phyloP scores from a whole-genome alignment of 1,284 basidiomycete species.

The Coniferiporia weirii region DNA sequence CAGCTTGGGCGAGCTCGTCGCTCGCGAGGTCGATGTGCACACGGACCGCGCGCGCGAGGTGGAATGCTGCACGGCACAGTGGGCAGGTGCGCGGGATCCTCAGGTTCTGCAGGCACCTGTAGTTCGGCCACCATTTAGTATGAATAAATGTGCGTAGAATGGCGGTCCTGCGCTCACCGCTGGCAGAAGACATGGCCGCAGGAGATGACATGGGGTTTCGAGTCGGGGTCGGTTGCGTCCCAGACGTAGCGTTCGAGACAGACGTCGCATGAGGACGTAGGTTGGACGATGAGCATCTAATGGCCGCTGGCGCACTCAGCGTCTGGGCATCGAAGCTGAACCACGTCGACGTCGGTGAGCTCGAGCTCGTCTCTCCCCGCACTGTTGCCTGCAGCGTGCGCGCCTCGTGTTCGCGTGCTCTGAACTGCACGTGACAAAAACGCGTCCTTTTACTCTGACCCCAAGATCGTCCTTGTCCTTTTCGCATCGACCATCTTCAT shows the following conservation, averaged over 20 bases:
- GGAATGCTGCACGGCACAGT: constrained; percentile 11
- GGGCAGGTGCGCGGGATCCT: constrained; percentile 13
- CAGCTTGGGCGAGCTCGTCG: background rate
- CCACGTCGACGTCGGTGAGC: background rate
- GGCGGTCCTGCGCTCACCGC: background rate
- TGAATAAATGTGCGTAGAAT: background rate
- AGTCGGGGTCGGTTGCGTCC: constrained; percentile 25
- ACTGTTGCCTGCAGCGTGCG: background rate
- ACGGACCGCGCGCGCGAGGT: constrained; percentile 8
- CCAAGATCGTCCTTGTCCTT: too few species aligned
- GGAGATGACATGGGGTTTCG: constrained; percentile 35
- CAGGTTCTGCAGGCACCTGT: constrained; percentile 15
- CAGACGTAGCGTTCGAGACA: constrained; percentile 39
- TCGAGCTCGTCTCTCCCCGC: background rate
- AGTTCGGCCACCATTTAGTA: background rate
- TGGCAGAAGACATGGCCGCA: constrained; percentile 43
- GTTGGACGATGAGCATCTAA: constrained; percentile 40
- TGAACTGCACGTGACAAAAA: background rate
- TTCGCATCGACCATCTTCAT: too few species aligned
- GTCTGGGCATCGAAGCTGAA: background rate
- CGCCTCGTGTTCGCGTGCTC: background rate
- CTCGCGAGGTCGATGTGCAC: constrained; percentile 13
- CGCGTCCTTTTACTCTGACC: background rate
- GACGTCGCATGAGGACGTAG: constrained; percentile 43
- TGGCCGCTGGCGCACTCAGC: background rate